phyloP scores from a whole-genome alignment of 495 filamentous ascomycete species.

The Penicillium taxi region DNA sequence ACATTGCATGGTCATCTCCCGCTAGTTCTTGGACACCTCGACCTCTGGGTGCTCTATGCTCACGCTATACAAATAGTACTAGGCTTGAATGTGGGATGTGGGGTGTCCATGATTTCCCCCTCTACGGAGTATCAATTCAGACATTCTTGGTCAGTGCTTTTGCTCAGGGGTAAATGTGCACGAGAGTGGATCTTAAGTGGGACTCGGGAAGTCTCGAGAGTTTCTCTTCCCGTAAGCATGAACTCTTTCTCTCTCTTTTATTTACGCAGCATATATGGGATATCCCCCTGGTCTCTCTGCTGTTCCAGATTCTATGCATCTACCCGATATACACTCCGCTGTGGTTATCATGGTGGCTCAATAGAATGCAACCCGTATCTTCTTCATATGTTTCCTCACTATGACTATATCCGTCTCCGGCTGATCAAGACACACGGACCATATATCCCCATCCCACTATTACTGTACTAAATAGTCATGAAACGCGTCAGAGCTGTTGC shows the following conservation, averaged over 20 bases:
- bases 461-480: too few relatives aligned
- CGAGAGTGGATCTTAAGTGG: constrained; percentile 14
- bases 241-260: too few relatives aligned
- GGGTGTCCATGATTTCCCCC: too few relatives aligned
- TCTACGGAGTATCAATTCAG: too few relatives aligned
- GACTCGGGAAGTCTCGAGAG: constrained; percentile 15
- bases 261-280: neutral
- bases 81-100: too few relatives aligned
- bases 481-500: constrained; percentile 19
- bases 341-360: too few relatives aligned
- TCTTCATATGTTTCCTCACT: neutral
- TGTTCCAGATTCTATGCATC: constrained; percentile 2
- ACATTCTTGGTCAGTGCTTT: constrained; percentile 17
- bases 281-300: constrained; percentile 3
- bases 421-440: constrained; percentile 18
- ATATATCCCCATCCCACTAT: constrained; percentile 18
- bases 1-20: too few relatives aligned
- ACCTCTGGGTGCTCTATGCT: too few relatives aligned
- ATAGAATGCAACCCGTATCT: too few relatives aligned
- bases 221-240: constrained; percentile 8
- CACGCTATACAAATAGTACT: too few relatives aligned
- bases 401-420: neutral
- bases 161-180: constrained; percentile 21
- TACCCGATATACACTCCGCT: constrained; percentile 3
- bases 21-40: too few relatives aligned